phyloP scores from a whole-genome alignment of 2,329 filamentous ascomycete genomes.

The Penicillium capsulatum region DNA sequence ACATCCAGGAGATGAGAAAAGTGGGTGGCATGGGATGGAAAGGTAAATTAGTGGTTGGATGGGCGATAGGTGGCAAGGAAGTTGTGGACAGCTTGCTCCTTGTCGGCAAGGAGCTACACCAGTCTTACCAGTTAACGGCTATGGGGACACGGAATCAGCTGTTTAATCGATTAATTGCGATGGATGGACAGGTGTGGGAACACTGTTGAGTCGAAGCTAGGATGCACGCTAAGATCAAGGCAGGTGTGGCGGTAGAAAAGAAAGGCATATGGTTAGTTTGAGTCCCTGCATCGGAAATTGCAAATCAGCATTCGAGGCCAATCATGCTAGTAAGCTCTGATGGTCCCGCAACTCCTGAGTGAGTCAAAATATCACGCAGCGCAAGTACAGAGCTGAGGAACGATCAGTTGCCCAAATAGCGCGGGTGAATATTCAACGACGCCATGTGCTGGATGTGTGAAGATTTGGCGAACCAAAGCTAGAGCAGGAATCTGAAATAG shows the following conservation, averaged over 20 bases:
- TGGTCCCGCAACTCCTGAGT: no score
- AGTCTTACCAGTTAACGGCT: conserved; percentile 62
- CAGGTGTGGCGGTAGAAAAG: conserved; percentile 23
- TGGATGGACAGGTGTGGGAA: conserved; percentile 81
- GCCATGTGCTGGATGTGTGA: no score
- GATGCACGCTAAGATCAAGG: conserved; percentile 18
- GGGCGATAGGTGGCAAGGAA: conserved; percentile 65
- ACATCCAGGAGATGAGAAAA: conserved; percentile 71
- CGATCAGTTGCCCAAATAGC: no score
- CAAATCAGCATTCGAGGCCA: not conserved
- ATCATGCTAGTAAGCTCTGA: not conserved
- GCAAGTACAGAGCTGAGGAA: no score
- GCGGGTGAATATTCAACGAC: no score
- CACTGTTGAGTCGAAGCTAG: conserved; percentile 52
- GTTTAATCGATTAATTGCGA: conserved; percentile 72
- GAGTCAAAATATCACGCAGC: no score
- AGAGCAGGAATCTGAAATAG: no score
- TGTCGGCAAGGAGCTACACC: conserved; percentile 49
- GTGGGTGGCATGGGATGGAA: conserved; percentile 80
- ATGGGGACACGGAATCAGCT: conserved; percentile 69
- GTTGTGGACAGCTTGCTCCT: conserved; percentile 72
- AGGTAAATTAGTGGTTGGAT: conserved; percentile 73
- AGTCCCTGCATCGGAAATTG: not conserved
- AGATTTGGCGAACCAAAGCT: no score
- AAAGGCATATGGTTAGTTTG: not conserved